phyloP scores from a whole-genome alignment of 2,329 filamentous ascomycete species.

The Epichloe typhina region DNA sequence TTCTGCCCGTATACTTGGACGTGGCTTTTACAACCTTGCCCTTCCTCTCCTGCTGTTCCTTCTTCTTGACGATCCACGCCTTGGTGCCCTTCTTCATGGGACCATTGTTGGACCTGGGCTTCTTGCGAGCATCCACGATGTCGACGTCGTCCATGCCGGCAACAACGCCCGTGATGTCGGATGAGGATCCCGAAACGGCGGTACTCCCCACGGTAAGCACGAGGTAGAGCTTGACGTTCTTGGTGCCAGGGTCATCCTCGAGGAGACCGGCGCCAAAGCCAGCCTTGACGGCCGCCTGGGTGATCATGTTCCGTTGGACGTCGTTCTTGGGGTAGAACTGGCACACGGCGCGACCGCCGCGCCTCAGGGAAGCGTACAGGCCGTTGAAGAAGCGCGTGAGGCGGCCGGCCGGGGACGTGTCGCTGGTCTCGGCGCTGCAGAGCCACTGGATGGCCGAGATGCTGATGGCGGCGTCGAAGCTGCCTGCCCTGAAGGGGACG shows the following conservation, averaged over 20 bases:
- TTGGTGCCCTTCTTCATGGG: constrained; percentile 69
- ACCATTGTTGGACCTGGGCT: constrained; percentile 31
- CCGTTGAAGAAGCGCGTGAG: constrained; percentile 84
- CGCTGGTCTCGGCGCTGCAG: constrained; percentile 84
- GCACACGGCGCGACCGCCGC: constrained; percentile 82
- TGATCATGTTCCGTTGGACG: constrained; percentile 83
- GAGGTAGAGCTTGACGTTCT: constrained; percentile 92
- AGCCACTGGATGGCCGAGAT: constrained; percentile 98
- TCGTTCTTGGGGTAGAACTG: constrained; percentile 99
- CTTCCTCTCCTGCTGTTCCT: constrained; percentile 87
- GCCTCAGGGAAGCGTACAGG: constrained; percentile 68
- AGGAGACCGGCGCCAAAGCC: constrained; percentile 91
- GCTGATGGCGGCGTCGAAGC: constrained; percentile 88
- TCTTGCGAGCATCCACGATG: constrained; percentile 55
- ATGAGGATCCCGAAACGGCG: constrained; percentile 35
- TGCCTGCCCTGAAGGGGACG: constrained; percentile 80
- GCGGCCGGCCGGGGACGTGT: constrained; percentile 67
- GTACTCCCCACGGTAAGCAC: constrained; percentile 75
- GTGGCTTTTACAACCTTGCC: constrained; percentile 81
- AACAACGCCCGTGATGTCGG: constrained; percentile 85
- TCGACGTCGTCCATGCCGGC: constrained; percentile 81
- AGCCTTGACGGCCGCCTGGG: constrained; percentile 75
- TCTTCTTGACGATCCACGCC: constrained; percentile 73
- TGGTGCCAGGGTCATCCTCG: constrained; percentile 91
- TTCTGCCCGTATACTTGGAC: constrained; percentile 89